A percentile compares a stretch with the other conserved stretches of the same genome.
Evolutionary conservation across 2,329 filamentous ascomycete species (phyloP).

Genomic region (Arthrinium phaeospermum): DNA sequence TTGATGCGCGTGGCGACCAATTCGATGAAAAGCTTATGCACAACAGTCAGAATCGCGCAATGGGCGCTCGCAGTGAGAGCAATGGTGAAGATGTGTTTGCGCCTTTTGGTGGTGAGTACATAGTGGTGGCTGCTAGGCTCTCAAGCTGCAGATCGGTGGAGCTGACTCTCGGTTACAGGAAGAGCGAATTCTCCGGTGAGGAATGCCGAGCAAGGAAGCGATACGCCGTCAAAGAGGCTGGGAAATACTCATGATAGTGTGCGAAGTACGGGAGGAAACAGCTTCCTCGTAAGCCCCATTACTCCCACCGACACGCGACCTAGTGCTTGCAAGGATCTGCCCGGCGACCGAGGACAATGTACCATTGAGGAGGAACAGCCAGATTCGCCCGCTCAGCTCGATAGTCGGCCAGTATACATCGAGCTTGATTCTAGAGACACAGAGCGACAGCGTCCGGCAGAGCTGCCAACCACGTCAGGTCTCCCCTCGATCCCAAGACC

Average conservation of each 20-base stretch:
- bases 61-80: conserved; percentile 12
- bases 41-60: conserved; percentile 23
- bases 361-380: background rate
- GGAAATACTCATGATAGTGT: background rate
- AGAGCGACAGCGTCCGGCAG: background rate
- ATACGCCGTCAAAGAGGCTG: background rate
- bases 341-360: background rate
- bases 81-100: conserved; percentile 46
- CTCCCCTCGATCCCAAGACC: background rate
- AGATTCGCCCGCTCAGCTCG: conserved; percentile 13
- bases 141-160: too few species aligned
- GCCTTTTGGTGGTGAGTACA: conserved; percentile 51
- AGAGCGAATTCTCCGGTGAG: conserved; percentile 16
- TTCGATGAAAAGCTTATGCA: conserved; percentile 25
- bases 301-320: conserved; percentile 14
- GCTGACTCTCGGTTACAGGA: conserved; percentile 6
- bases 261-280: background rate
- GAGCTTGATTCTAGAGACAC: conserved; percentile 31
- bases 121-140: background rate
- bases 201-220: background rate
- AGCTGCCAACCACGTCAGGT: conserved; percentile 10
- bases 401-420: conserved; percentile 24
- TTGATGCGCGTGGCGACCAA: conserved; percentile 21
- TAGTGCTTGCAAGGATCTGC: background rate
- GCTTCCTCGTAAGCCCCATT: conserved; percentile 19